Base-by-base conservation (phyloP, 78 protist genomes). In the slime mould (Dictyostelium discoideum) region DNA sequence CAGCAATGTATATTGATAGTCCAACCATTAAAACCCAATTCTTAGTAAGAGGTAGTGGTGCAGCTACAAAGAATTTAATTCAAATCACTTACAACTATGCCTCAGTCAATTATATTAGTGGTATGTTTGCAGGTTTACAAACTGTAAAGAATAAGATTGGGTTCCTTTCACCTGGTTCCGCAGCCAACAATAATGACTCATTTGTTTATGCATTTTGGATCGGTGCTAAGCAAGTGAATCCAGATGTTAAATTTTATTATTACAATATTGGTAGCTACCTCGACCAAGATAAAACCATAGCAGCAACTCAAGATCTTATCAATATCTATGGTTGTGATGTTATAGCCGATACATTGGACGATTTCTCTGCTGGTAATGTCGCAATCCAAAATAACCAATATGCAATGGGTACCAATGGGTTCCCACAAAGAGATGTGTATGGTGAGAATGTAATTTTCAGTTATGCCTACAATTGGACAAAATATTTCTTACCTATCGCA, bases 371-470 rank as follows among this genome's bases (percentile, higher is more conserved):
- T 11, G 81, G 50, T 9, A 46, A 48, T 18, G 77, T 8, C 0
- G 83, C 46, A 2, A 48, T 90, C 24, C 24, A 46, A n/a, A 26
- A 11, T 44, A 87, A 84, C 39, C 14, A 5, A 9, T 40, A 67
- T 10, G 88, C 77, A 29, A 3, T 90, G 10, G 95, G 95, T 26
- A 90, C 95, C 0, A 90, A 90, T 72, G 95, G 95, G 20, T 90
- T 42, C 18, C 78, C 84, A 37, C 81, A 67, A 29, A 5, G 65
- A 9, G 57, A 83, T 46, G 78, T 90, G 3, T 90, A 60, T 82
- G 95, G 95, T 73, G 87, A 80, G 8, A 40, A 69, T 16, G 76
- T 90, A 11, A 29, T 37, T 7, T 72, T 37, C 18, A 37, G 78
- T 54, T 90, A 81, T 72, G 14, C 85, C 9, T 67, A 18, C 4